Percentiles rank a stretch among this genome's conserved stretches.
These are phyloP conservation scores for Penicillium sp. DNA, from an alignment of 2,329 filamentous ascomycete genomes.

Conservation along the genomic window DNA sequence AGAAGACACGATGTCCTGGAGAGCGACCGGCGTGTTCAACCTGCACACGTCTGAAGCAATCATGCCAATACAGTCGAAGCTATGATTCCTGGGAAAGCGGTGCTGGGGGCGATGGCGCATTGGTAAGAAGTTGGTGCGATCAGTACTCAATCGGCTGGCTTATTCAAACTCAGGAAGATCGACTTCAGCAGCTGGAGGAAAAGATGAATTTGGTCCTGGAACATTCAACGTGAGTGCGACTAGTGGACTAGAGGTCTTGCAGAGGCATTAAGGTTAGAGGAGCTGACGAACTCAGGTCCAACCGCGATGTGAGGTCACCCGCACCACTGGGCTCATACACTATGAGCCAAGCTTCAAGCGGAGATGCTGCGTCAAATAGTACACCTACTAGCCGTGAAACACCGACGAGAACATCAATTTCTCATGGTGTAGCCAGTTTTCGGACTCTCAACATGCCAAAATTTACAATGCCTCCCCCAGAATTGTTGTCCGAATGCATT, in stretches of 20 bases:
- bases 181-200: slow-evolving; percentile 52
- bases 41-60: slow-evolving; percentile 51
- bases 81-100: slow-evolving; percentile 35
- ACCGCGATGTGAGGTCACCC: slow-evolving; percentile 11
- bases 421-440: slow-evolving; percentile 2
- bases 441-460: slow-evolving; percentile 9
- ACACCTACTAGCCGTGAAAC: background rate
- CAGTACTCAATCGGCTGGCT: background rate
- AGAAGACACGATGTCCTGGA: slow-evolving; percentile 55
- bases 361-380: slow-evolving; percentile 8
- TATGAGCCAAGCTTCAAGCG: slow-evolving; percentile 10
- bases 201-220: slow-evolving; percentile 54
- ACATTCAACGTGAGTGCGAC: slow-evolving; percentile 36
- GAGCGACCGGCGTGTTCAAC: slow-evolving; percentile 55
- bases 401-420: background rate
- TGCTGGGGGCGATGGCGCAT: slow-evolving; percentile 45
- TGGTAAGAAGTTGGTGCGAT: background rate
- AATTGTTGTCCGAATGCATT: slow-evolving; percentile 22
- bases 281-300: slow-evolving; percentile 13
- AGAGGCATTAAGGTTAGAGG: background rate
- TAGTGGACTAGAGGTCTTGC: background rate
- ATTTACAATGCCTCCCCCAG: slow-evolving; percentile 19
- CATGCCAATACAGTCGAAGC: slow-evolving; percentile 44
- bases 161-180: slow-evolving; percentile 44
- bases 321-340: background rate